These are phyloP conservation scores for Emergomyces africanus DNA, from an alignment of 2,329 filamentous ascomycete genomes.

Conservation along the genomic window DNA sequence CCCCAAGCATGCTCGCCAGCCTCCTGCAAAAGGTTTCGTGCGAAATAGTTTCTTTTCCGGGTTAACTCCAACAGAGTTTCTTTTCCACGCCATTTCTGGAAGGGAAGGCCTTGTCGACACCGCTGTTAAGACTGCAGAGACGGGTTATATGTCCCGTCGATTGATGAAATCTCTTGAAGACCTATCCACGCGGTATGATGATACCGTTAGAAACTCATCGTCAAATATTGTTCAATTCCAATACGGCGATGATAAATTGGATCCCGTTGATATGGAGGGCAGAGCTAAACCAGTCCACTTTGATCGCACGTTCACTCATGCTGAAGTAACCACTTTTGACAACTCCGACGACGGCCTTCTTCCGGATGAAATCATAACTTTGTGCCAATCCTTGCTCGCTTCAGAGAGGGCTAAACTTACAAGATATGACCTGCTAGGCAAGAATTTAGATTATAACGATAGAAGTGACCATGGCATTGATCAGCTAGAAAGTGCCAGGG, in stretches of 20 bases:
- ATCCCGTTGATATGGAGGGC: conserved; percentile 96
- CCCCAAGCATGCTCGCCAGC: conserved; percentile 79
- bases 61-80: conserved; percentile 77
- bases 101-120: conserved; percentile 98
- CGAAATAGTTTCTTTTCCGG: conserved; percentile 95
- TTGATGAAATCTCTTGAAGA: conserved; percentile 98
- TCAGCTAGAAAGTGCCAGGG: conserved; percentile 68
- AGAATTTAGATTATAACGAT: conserved; percentile 57
- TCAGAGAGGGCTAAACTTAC: conserved; percentile 53
- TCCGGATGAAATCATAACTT: conserved; percentile 57
- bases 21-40: conserved; percentile 94
- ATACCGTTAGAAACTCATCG: conserved; percentile 84
- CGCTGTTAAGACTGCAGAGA: conserved; percentile 96
- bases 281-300: conserved; percentile 87
- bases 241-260: conserved; percentile 89
- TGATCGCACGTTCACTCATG: conserved; percentile 76
- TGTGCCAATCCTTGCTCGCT: conserved; percentile 56
- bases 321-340: conserved; percentile 61
- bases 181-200: conserved; percentile 82
- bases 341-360: conserved; percentile 62
- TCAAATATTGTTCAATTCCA: conserved; percentile 91
- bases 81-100: conserved; percentile 97
- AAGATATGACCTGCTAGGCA: conserved; percentile 48
- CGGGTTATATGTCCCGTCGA: conserved; percentile 96
- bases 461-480: conserved; percentile 55